Evolutionary conservation across 179 eudicot genomes (phyloP).

Genomic region (Camellia oleifera): DNA sequence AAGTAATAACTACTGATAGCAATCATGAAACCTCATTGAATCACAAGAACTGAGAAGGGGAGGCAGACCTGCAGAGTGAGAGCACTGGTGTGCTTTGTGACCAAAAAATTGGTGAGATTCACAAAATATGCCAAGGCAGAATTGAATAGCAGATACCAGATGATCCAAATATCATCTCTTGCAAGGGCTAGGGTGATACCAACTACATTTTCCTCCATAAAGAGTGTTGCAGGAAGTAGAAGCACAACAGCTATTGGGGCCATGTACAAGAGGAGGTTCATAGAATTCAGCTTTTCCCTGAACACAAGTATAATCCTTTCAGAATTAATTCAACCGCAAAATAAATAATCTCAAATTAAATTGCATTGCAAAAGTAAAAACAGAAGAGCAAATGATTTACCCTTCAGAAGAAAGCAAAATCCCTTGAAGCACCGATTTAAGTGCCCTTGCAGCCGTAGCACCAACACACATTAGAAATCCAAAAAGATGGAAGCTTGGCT

Average conservation of each 20-base stretch:
- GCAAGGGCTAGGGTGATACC: slow-evolving; percentile 48
- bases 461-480: slow-evolving; percentile 69
- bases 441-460: slow-evolving; percentile 83
- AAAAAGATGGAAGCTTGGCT: slow-evolving; percentile 74
- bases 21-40: background rate
- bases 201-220: slow-evolving; percentile 50
- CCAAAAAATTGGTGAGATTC: slow-evolving; percentile 45
- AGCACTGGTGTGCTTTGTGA: slow-evolving; percentile 55
- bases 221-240: slow-evolving; percentile 45
- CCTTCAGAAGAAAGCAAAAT: slow-evolving; percentile 81
- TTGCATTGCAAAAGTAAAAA: background rate
- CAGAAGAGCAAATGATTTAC: slow-evolving; percentile 23
- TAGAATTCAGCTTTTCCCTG: slow-evolving; percentile 71
- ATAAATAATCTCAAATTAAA: background rate
- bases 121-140: slow-evolving; percentile 50
- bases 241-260: slow-evolving; percentile 53
- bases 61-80: slow-evolving; percentile 44
- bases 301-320: slow-evolving; percentile 2
- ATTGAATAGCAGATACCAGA: slow-evolving; percentile 49
- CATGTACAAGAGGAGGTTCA: slow-evolving; percentile 71
- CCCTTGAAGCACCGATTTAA: slow-evolving; percentile 72
- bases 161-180: slow-evolving; percentile 36
- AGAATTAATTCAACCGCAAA: background rate
- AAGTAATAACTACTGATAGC: background rate
- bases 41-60: background rate